Percentiles rank a stretch among this genome's conserved stretches.
Conservation (phyloP, 345 rosid genomes). For the sweet orange (Citrus sinensis) region DVS_A1.0 CM039167.1:24627001-24627500, state of each 20-base stretch:
- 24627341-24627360: constrained; percentile 19
- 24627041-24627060: too few relatives aligned
- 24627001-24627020: too few relatives aligned
- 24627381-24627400: constrained; percentile 31
- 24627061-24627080: too few relatives aligned
- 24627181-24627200: too few relatives aligned
- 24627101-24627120: not conserved
- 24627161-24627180: not conserved
- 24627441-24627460: constrained; percentile 25
- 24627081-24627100: too few relatives aligned
- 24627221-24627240: not conserved
- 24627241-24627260: constrained; percentile 11
- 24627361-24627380: constrained; percentile 20
- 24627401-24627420: constrained; percentile 29
- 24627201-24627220: too few relatives aligned
- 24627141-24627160: not conserved
- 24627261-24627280: constrained; percentile 23
- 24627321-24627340: constrained; percentile 17
- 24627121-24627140: not conserved
- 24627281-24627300: constrained; percentile 9
- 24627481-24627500: constrained; percentile 5
- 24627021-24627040: too few relatives aligned
- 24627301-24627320: constrained; percentile 14
- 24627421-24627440: constrained; percentile 17
- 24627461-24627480: constrained; percentile 10